Percentiles rank a stretch among this genome's conserved stretches.
Evolutionary conservation across 179 eudicot species (phyloP).

Genomic region (Spergularia azorica): DNA sequence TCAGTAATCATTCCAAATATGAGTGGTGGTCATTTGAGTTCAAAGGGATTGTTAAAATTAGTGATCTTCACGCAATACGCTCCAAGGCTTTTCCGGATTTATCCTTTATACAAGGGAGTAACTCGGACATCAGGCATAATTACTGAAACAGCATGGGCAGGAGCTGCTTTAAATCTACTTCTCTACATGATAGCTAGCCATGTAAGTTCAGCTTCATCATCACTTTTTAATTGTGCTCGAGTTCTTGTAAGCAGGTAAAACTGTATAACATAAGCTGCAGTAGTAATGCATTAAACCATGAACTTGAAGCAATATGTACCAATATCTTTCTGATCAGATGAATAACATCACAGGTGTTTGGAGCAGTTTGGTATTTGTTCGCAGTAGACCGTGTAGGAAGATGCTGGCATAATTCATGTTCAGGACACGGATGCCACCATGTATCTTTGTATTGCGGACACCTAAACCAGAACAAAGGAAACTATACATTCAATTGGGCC

Average conservation of each 20-base stretch:
- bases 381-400: conserved; percentile 35
- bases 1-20: conserved; percentile 30
- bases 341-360: conserved; percentile 2
- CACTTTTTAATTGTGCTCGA: no score
- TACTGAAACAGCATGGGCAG: conserved; percentile 64
- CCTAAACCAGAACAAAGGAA: not conserved
- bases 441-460: conserved; percentile 29
- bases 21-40: conserved; percentile 24
- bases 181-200: conserved; percentile 74
- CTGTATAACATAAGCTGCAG: no score
- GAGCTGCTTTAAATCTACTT: conserved; percentile 64
- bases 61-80: conserved; percentile 46
- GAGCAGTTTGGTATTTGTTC: conserved; percentile 52
- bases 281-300: no score
- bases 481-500: conserved; percentile 7
- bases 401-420: conserved; percentile 36
- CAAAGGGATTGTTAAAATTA: conserved; percentile 46
- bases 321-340: not conserved
- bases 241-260: no score
- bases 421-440: conserved; percentile 23
- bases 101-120: conserved; percentile 52
- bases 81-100: conserved; percentile 54
- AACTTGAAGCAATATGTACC: conserved; percentile 6
- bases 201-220: conserved; percentile 39
- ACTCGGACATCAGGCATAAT: conserved; percentile 58